Evolutionary conservation across 257 asterid species (phyloP), one percentile per base, ranked within the genome.

Genomic region (Anisodus tanguticus): DNA sequence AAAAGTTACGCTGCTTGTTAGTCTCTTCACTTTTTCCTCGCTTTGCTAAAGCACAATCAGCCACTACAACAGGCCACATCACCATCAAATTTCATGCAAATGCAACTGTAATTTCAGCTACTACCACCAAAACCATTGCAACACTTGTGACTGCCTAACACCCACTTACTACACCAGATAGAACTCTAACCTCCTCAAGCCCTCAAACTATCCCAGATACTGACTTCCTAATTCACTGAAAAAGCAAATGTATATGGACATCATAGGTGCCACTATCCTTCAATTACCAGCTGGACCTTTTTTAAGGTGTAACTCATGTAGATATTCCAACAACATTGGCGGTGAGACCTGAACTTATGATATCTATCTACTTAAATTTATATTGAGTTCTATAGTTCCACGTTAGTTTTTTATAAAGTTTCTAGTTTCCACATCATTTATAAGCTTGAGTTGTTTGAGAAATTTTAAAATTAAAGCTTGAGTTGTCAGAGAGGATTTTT

Each of bases 101-200:
- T 1, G 6, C 81, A 74, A 47, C 55, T 49, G 81, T 26, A 74
- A 49, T 51, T 74, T n/a, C 49, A 49, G 45, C 62, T 49, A 19
- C 45, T 74, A 74, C 81, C 62, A 74, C 12, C 45, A 51, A 47
- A 49, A 76, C 13, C 13, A 51, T 49, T 76, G 62, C 81, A 76
- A 51, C 41, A 76, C 51, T 45, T 12, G 22, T 49, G 39, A 51
- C 63, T 63, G 51, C 47, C 45, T 51, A 76, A 51, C 62, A 51
- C 62, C 62, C 62, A 22, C 47, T 19, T 22, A 76, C 45, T 51
- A 26, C 81, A 51, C 81, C 63, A 76, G 81, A 76, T 76, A 60
- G 63, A 53, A 76, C 26, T 39, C 76, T 68, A 68, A 67, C 76
- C 76, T 67, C 74, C 47, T 37, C 51, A 12, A 35, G 51, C 22